Evolutionary conservation across 1,284 basidiomycete genomes (phyloP).

Genomic region (Cystobasidium slooffiae): DNA sequence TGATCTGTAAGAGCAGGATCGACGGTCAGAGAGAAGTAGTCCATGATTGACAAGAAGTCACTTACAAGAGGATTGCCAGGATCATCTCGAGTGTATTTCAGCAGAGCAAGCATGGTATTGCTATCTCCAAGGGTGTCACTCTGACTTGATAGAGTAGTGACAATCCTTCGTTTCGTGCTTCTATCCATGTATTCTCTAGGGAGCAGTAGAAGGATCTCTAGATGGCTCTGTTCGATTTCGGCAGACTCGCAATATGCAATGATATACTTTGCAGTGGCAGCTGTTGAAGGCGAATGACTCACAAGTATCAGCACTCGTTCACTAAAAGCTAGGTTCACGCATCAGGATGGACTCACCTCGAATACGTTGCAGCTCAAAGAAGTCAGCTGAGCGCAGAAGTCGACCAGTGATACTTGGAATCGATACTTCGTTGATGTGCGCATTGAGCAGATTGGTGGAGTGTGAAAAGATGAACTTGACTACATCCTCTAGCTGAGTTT

Average conservation of each 20-base stretch:
- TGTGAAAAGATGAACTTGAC: conserved; percentile 18
- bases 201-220: not conserved
- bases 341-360: conserved; percentile 30
- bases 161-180: conserved; percentile 18
- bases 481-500: conserved; percentile 29
- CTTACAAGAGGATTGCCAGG: conserved; percentile 29
- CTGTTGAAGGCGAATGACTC: not conserved
- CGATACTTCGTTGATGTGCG: not conserved
- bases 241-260: not conserved
- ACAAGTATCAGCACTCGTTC: too few species aligned
- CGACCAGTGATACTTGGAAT: conserved; percentile 23
- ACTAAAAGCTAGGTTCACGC: not conserved
- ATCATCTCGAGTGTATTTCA: conserved; percentile 32
- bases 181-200: conserved; percentile 23
- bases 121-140: not conserved
- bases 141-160: not conserved
- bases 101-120: not conserved
- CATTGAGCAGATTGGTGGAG: not conserved
- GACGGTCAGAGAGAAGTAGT: too few species aligned
- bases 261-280: not conserved
- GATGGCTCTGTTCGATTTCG: not conserved
- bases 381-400: conserved; percentile 47
- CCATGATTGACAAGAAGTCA: not conserved
- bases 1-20: conserved; percentile 1
- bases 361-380: conserved; percentile 48